phyloP scores from a whole-genome alignment of 371 early-diverging fungal species.

The Apophysomyces ossiformis region DNA sequence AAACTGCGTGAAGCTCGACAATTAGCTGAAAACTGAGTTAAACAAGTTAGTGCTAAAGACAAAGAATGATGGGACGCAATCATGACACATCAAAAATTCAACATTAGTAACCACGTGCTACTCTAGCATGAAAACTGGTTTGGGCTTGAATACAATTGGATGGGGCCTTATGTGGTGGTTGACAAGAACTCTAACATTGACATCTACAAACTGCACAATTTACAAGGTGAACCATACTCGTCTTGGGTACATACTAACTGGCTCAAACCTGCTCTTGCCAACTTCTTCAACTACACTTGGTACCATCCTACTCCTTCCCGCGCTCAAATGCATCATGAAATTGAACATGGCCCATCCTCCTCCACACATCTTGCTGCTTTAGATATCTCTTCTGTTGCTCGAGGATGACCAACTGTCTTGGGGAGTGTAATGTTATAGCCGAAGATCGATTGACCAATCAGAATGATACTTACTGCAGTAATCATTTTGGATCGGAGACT shows the following conservation, averaged over 20 bases:
- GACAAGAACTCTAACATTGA: neutral
- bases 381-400: neutral
- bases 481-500: neutral
- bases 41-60: neutral
- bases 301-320: neutral
- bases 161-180: conserved; percentile 16
- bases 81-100: conserved; percentile 3
- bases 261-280: neutral
- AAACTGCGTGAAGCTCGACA: neutral
- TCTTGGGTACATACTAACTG: conserved; percentile 8
- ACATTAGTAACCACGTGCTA: conserved; percentile 11
- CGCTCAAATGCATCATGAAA: neutral
- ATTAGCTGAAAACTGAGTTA: neutral
- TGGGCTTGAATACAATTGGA: conserved; percentile 21
- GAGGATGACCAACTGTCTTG: neutral
- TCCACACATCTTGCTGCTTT: neutral
- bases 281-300: neutral
- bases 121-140: conserved; percentile 13
- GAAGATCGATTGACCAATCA: neutral
- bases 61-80: conserved; percentile 12
- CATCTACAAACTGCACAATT: neutral
- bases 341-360: neutral
- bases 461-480: neutral
- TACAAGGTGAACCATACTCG: neutral
- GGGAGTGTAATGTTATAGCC: neutral